Base-by-base conservation (phyloP, 345 rosid genomes). In the Syzygium grande region DNA sequence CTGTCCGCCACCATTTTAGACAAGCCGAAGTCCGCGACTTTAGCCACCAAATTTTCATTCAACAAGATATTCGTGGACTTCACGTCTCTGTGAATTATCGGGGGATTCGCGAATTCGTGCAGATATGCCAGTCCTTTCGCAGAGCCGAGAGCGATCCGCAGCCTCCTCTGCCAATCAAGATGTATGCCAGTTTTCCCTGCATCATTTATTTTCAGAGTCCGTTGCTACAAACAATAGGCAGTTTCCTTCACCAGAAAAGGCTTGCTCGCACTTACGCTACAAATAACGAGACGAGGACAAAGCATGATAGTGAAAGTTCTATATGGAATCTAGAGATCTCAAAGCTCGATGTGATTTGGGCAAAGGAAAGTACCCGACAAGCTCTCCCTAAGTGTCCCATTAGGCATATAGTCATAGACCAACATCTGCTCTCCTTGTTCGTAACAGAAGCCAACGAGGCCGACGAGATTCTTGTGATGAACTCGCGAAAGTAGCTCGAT, bases 391-490 rank as follows among this genome's bases (percentile, higher is more conserved):
- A 97, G 95, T 49, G 97, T 94, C 89, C 99, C 98, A 58, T 95
- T 95, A 59, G 99, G 91, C 98, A 97, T 93, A 89, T 58, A 96
- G 89, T 97, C 99, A 84, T 97, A 97, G 53, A 95, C 95, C 87
- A 97, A 93, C 95, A 97, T 95, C 90, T 97, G 99, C 63, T 97
- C 99, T 83, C 98, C 98, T 92, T 95, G 98, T 83, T 97, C 98
- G 51, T 95, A 96, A 86, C 98, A 97, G 89, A 97, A 96, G 6
- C 99, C 99, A 5, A 96, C 93, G 83, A 97, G 99, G 23, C 96
- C 96, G 16, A 96, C 96, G 9, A 97, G 96, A 89, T 97, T 97
- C 91, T 95, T 97, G 93, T 97, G 99, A 90, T 97, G 99, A 86
- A 96, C 99, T 84, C 99, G 90, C 25, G 99, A 97, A 58, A 97